These are phyloP conservation scores for Hypocreales sp. DNA, from an alignment of 2,329 filamentous ascomycete genomes.

Conservation along the genomic window DNA sequence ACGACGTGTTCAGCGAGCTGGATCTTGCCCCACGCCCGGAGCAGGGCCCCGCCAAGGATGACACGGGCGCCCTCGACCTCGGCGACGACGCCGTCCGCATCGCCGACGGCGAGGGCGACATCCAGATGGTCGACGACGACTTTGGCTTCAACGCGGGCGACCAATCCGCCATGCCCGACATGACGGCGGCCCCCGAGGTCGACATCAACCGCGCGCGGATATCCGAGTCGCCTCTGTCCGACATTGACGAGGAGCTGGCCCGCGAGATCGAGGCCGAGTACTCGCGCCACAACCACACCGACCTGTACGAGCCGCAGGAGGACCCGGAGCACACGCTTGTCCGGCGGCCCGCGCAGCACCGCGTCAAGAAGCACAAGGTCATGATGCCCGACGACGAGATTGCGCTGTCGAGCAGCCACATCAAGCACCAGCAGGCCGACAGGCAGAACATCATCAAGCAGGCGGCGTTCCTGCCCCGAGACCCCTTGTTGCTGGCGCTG, in stretches of 20 bases:
- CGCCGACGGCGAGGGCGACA: constrained; percentile 47
- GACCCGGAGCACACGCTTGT: constrained; percentile 43
- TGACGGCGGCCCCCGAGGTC: constrained; percentile 23
- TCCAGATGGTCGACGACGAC: constrained; percentile 45
- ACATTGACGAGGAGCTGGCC: constrained; percentile 49
- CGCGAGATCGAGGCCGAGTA: constrained; percentile 44
- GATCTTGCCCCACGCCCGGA: constrained; percentile 43
- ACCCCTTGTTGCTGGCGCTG: constrained; percentile 72
- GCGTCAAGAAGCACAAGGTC: constrained; percentile 61
- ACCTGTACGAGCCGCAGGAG: constrained; percentile 46
- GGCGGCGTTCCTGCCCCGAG: constrained; percentile 69
- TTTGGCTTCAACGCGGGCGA: constrained; percentile 49
- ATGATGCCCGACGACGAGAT: constrained; percentile 72
- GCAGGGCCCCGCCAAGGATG: constrained; percentile 37
- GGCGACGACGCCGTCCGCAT: constrained; percentile 41
- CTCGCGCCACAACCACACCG: constrained; percentile 34
- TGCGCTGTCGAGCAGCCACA: constrained; percentile 57
- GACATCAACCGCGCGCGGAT: constrained; percentile 42
- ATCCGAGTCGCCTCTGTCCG: constrained; percentile 55
- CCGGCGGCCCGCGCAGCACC: constrained; percentile 55
- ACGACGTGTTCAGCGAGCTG: constrained; percentile 52
- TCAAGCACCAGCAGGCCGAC: constrained; percentile 76
- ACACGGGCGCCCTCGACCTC: constrained; percentile 36
- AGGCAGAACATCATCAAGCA: constrained; percentile 75
- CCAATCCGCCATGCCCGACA: constrained; percentile 38